Conservation (phyloP, 345 rosid species). For the Citrus sp. region DNA sequence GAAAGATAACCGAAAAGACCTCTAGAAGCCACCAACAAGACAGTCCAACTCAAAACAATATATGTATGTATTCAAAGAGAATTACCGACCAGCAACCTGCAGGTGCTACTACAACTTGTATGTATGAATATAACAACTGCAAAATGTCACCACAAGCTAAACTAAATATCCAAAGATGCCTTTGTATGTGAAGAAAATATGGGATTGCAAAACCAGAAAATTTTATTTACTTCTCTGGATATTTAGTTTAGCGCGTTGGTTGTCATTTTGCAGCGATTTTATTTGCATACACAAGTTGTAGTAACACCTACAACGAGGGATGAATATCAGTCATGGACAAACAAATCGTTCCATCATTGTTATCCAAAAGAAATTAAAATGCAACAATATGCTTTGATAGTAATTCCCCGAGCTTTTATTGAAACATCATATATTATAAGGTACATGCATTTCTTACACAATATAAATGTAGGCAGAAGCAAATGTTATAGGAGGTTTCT, state of each 20-base stretch:
- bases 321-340: neutral
- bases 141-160: neutral
- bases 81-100: neutral
- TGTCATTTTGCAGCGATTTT: neutral
- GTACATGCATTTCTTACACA: neutral
- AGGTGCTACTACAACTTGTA: neutral
- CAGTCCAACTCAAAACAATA: neutral
- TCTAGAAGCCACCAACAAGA: neutral
- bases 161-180: neutral
- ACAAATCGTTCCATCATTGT: neutral
- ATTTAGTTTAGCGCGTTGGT: neutral
- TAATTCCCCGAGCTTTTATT: neutral
- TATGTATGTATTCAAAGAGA: neutral
- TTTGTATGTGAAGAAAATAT: neutral
- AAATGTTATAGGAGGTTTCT: neutral
- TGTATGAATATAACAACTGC: neutral
- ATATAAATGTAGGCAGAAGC: neutral
- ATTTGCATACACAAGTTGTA: too few relatives aligned
- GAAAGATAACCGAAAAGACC: neutral
- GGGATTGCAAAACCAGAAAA: neutral
- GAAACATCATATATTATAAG: neutral
- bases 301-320: neutral
- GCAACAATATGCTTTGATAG: neutral
- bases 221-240: neutral
- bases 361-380: neutral